Percentiles rank a stretch among this genome's conserved stretches.
Conservation (phyloP, 495 filamentous ascomycete species). For the Schizothecium vesticola region DNA sequence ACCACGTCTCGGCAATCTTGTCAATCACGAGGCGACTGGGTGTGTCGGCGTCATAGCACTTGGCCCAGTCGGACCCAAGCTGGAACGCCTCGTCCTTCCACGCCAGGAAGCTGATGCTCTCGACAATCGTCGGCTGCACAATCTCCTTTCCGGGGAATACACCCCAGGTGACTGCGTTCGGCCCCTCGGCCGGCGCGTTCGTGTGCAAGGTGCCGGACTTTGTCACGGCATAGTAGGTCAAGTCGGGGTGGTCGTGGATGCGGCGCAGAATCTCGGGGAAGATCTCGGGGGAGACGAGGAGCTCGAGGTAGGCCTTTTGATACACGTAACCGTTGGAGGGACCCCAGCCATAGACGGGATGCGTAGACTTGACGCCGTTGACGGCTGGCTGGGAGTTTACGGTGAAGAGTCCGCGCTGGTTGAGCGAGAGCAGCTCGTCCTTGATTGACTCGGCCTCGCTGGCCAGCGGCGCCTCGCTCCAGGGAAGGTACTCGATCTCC, state of each 20-base stretch:
- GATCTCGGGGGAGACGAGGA: conserved; percentile 74
- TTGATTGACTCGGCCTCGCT: conserved; percentile 74
- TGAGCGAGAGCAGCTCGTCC: conserved; percentile 70
- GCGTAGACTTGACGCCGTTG: conserved; percentile 81
- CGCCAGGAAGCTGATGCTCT: conserved; percentile 93
- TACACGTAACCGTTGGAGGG: conserved; percentile 94
- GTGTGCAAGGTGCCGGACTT: conserved; percentile 73
- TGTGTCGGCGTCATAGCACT: conserved; percentile 72
- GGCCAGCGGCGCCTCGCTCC: conserved; percentile 87
- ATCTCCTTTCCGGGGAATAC: conserved; percentile 99
- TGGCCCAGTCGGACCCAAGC: conserved; percentile 88
- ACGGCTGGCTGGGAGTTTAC: conserved; percentile 98
- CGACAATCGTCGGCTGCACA: conserved; percentile 98
- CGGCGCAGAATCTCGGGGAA: conserved; percentile 73
- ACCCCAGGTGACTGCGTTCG: conserved; percentile 98
- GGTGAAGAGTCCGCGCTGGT: conserved; percentile 80
- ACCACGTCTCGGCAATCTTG: conserved; percentile 82
- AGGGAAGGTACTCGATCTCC: conserved; percentile 77
- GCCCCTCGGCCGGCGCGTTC: conserved; percentile 77
- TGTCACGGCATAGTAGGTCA: conserved; percentile 91
- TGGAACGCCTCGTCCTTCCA: conserved; percentile 99
- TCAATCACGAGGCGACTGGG: conserved; percentile 81
- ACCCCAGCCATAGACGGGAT: conserved; percentile 90
- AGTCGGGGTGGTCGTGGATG: conserved; percentile 69
- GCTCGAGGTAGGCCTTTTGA: conserved; percentile 95